Evolutionary conservation across 768 basidiomycete species (phyloP).

Genomic region (Heimioporus sp.): DNA sequence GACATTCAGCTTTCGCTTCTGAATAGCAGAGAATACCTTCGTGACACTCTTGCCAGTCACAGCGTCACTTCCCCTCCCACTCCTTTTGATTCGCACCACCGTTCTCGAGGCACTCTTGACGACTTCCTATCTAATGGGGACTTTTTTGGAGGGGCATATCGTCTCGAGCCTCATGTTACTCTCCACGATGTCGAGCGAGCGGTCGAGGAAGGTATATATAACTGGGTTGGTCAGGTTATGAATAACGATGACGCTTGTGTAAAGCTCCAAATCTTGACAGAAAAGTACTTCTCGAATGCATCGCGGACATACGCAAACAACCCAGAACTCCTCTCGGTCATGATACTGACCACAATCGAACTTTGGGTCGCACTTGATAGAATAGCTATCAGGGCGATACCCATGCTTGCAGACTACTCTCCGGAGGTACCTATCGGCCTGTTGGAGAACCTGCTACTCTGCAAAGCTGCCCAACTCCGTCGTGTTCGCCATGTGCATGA

Average conservation of each 20-base stretch:
- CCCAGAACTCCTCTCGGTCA: too few species aligned
- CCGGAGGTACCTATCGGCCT: not conserved
- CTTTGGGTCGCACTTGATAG: too few species aligned
- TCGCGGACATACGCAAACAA: not conserved
- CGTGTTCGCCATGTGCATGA: not conserved
- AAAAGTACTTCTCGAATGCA: constrained; percentile 27
- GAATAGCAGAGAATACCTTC: not conserved
- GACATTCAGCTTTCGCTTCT: not conserved
- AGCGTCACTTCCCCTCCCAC: fast-evolving
- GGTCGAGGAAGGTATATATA: constrained; percentile 18
- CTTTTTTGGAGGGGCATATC: constrained; percentile 5
- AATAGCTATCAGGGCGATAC: too few species aligned
- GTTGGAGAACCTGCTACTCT: not conserved
- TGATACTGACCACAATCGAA: too few species aligned
- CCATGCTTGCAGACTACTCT: too few species aligned
- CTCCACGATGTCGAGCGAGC: constrained; percentile 36
- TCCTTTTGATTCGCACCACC: constrained; percentile 2
- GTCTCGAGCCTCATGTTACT: constrained; percentile 6
- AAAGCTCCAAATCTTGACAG: not conserved
- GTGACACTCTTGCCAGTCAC: not conserved
- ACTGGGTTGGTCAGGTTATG: constrained; percentile 27
- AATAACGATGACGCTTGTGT: not conserved
- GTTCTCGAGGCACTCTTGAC: constrained; percentile 6
- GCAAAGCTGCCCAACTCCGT: not conserved
- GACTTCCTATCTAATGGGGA: not conserved